Conservation (phyloP, 176 grass and related monocot genomes). For the Aegilops umbellulata region DNA sequence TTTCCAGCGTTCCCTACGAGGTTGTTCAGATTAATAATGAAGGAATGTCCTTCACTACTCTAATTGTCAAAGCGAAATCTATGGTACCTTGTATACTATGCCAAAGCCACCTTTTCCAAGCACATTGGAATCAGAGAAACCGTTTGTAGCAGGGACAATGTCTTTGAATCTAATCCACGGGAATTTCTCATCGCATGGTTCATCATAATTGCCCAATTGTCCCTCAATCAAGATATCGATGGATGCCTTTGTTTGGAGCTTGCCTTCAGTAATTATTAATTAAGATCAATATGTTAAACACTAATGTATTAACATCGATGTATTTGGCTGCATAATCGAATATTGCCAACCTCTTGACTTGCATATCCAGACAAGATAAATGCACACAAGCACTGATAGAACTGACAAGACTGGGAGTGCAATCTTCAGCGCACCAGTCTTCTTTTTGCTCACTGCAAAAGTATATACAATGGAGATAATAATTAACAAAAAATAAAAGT, state of each 20-base stretch:
- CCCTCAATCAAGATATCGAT: too few relatives aligned
- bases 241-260: not conserved
- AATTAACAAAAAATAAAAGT: too few relatives aligned
- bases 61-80: too few relatives aligned
- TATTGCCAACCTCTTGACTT: conserved; percentile 14
- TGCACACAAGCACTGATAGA: not conserved
- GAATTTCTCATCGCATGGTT: not conserved
- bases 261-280: not conserved
- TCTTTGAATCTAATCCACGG: conserved; percentile 22
- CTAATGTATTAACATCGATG: not conserved
- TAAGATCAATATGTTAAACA: not conserved
- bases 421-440: conserved; percentile 3
- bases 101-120: conserved; percentile 52
- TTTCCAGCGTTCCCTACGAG: conserved; percentile 8
- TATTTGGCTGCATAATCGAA: not conserved
- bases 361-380: not conserved
- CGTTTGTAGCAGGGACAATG: conserved; percentile 18
- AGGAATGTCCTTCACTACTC: too few relatives aligned
- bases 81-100: conserved; percentile 47
- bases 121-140: conserved; percentile 40
- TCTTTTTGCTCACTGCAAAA: not conserved
- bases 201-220: not conserved
- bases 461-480: too few relatives aligned
- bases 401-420: not conserved
- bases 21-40: too few relatives aligned